These are phyloP conservation scores for Aspergillus campestris DNA, from an alignment of 495 filamentous ascomycete genomes.

Conservation along the genomic window DNA sequence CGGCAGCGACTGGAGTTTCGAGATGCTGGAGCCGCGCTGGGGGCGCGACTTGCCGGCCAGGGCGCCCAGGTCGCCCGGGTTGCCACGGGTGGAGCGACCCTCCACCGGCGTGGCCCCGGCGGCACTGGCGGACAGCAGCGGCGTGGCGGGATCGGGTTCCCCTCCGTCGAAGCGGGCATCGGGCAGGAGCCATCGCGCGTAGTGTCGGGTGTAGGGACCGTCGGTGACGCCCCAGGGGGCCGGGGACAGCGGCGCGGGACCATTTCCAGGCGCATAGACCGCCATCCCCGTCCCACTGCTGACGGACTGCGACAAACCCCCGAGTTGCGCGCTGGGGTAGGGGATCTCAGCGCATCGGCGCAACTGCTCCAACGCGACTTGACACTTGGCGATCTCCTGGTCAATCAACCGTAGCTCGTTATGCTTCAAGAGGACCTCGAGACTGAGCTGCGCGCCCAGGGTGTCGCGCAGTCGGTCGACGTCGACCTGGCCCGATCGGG, in stretches of 20 bases:
- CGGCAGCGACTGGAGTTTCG: slow-evolving; percentile 64
- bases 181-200: slow-evolving; percentile 85
- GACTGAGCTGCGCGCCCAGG: slow-evolving; percentile 76
- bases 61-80: slow-evolving; percentile 47
- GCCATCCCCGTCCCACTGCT: slow-evolving; percentile 63
- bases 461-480: slow-evolving; percentile 50
- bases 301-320: slow-evolving; percentile 54
- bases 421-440: slow-evolving; percentile 91
- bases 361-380: slow-evolving; percentile 90
- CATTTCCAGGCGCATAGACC: slow-evolving; percentile 48
- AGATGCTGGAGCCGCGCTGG: slow-evolving; percentile 46
- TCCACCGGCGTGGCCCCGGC: slow-evolving; percentile 30
- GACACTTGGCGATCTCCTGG: slow-evolving; percentile 92
- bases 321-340: slow-evolving; percentile 61
- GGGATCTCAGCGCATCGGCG: slow-evolving; percentile 86
- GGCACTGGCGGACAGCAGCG: slow-evolving; percentile 15
- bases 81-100: slow-evolving; percentile 70
- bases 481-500: slow-evolving; percentile 18
- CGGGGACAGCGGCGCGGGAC: slow-evolving; percentile 50
- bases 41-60: slow-evolving; percentile 53
- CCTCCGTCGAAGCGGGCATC: slow-evolving; percentile 79
- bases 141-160: slow-evolving; percentile 29
- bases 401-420: slow-evolving; percentile 89
- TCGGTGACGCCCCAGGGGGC: slow-evolving; percentile 85
- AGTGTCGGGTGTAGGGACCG: slow-evolving; percentile 89